Evolutionary conservation across 208 protist species (phyloP), one percentile per base, ranked within the genome.

Genomic region (Leptomonas pyrrhocoris): DNA sequence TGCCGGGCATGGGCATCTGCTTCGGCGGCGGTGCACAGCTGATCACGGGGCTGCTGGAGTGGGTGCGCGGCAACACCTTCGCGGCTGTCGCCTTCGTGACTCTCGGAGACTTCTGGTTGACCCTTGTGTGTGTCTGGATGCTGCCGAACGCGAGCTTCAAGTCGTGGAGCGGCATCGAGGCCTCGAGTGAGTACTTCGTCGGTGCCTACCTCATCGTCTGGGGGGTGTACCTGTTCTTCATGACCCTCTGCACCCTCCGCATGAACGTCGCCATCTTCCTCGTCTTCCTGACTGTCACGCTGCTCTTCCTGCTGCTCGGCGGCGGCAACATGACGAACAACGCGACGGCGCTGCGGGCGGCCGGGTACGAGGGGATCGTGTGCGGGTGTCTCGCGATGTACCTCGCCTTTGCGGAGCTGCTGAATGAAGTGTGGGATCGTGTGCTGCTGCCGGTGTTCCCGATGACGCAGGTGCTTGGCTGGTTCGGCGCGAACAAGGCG

Each of bases 91-190:
- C 79, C 23, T 88, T 82, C 50, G 43, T 58, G 1, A 63, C 63
- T 19, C 89, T 84, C 67, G 83, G 83, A 15, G 21, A 73, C 49
- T 92, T 92, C 75, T 92, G 80, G 81, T 60, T 88, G 2, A 69
- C 76, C 15, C 64, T 81, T 16, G 74, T 79, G 48, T 74, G 62
- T 40, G 43, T 79, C 12, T 87, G 79, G 77, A 71, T 85, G 67
- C 68, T 87, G 60, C 74, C 74, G 0, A 81, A 77, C 51, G 38
- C 70, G 0, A 30, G 0, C 7, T 27, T 48, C 0, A 2, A 2
- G 1, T 9, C 28, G 19, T 46, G 43, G n/a, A n/a, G n/a, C n/a
- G n/a, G n/a, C n/a, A 48, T 80, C 31, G 19, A 49, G 13, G 0
- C 76, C 0, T 45, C 68, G 2, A 43, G 56, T 12, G 55, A 31